Evolutionary conservation across 768 basidiomycete genomes (phyloP), one percentile per base, ranked within the genome.

Genomic region (Tricholomella constricta): DNA sequence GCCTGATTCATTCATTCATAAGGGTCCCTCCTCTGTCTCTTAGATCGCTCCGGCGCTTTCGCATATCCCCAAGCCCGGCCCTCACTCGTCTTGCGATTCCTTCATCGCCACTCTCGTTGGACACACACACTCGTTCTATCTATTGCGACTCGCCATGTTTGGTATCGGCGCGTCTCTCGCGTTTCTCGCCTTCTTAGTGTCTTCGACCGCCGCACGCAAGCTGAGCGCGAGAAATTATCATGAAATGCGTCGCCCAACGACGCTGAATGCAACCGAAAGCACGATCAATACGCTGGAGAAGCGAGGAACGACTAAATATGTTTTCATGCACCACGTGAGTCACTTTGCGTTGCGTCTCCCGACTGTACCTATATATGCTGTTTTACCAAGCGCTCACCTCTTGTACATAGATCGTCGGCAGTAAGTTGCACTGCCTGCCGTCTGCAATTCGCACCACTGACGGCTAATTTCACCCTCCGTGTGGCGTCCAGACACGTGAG

Each of bases 251-350:
- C 4, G 22, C 9, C 23, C 41, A 5, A 10, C 12, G 1, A 5
- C 23, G 23, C 23, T 14, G 23, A 42, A 42, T n/a, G 23, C 20
- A 3, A 42, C 41, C 12, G 15, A 23, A 8, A 11, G 14, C 3
- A 3, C 25, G 41, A 23, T 14, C 23, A 42, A 6, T 5, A 5
- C 10, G 4, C 23, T 77, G 20, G 52, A 60, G 42, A 77, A 74
- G 55, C 66, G 76, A 40, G 74, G 71, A 61, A 71, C 71, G n/a
- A 62, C 69, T 4, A 79, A 77, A 69, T 78, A 78, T 59, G 75
- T 80, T 15, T 78, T 80, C 52, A 78, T 80, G 76, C 78, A 81
- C 51, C 73, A 77, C 66, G 79, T 78, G 62, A 43, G 77, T 65
- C 38, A n/a, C 22, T 14, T 20, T 32, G 29, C 22, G 15, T 23